These are phyloP conservation scores for Novymonas esmeraldas DNA, from an alignment of 208 protist species.

Conservation along the genomic window DNA sequence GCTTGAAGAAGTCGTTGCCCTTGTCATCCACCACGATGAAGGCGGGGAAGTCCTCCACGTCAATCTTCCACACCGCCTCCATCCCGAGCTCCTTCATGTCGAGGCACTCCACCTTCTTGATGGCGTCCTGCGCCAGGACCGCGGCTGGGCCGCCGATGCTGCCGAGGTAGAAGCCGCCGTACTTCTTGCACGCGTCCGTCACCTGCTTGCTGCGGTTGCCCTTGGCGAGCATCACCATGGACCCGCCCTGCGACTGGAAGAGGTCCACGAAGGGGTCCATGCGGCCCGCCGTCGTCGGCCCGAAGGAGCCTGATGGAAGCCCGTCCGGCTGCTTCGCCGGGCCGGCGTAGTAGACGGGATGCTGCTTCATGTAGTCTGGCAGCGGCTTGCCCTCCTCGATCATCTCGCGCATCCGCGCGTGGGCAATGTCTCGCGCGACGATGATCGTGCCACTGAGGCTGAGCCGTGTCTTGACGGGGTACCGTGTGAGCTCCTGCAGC, in stretches of 20 bases:
- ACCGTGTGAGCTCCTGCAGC: conserved; percentile 74
- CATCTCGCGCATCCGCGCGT: conserved; percentile 94
- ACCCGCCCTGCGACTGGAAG: conserved; percentile 93
- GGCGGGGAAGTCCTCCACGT: conserved; percentile 97
- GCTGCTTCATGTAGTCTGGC: conserved; percentile 95
- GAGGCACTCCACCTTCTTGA: conserved; percentile 94
- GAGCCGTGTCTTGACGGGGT: conserved; percentile 93
- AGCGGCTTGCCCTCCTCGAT: conserved; percentile 88
- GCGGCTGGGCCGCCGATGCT: conserved; percentile 97
- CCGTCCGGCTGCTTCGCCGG: conserved; percentile 97
- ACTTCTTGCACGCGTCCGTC: conserved; percentile 93
- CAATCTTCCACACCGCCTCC: conserved; percentile 95
- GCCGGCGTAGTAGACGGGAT: conserved; percentile 97
- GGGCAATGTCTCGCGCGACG: conserved; percentile 98
- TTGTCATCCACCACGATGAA: conserved; percentile 98
- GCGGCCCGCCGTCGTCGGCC: conserved; percentile 96
- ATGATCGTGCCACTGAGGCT: conserved; percentile 96
- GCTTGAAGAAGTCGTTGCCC: conserved; percentile 96
- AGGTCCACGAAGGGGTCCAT: conserved; percentile 97
- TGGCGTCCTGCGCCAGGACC: conserved; percentile 93
- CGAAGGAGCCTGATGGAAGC: conserved; percentile 94
- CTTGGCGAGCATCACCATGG: conserved; percentile 96
- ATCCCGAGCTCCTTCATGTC: conserved; percentile 93
- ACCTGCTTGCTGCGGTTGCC: conserved; percentile 95
- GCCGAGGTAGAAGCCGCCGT: conserved; percentile 97